These are phyloP conservation scores for Citrullus colocynthis DNA, from an alignment of 306 rosid species.

Conservation along the genomic window DNA sequence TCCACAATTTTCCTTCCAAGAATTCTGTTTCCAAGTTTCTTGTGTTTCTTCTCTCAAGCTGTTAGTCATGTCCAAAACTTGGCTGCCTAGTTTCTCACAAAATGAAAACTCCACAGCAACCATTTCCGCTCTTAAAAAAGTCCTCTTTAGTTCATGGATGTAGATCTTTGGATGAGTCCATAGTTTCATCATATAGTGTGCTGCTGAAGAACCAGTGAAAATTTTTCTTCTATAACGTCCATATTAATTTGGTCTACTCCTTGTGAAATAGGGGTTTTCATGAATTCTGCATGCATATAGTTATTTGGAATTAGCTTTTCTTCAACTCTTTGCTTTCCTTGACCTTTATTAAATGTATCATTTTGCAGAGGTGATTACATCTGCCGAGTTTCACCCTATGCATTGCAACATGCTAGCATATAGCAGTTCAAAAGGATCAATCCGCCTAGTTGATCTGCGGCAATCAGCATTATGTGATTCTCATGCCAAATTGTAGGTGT, in stretches of 20 bases:
- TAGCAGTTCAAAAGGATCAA: constrained; percentile 98
- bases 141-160: background rate
- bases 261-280: background rate
- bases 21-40: background rate
- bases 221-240: background rate
- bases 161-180: background rate
- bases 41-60: background rate
- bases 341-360: constrained; percentile 11
- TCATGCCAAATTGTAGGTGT: constrained; percentile 77
- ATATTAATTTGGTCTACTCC: background rate
- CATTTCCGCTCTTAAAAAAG: background rate
- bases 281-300: background rate
- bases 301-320: background rate
- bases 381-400: constrained; percentile 98
- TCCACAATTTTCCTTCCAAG: background rate
- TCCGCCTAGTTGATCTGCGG: constrained; percentile 91
- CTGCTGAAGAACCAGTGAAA: background rate
- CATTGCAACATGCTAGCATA: constrained; percentile 90
- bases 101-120: background rate
- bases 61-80: background rate
- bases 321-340: constrained; percentile 1
- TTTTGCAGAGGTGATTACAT: constrained; percentile 92
- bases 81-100: background rate
- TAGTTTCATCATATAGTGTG: background rate
- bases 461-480: constrained; percentile 98